Evolutionary conservation across 169 alveolate genomes (phyloP).

Genomic region (Plasmodium inui): DNA sequence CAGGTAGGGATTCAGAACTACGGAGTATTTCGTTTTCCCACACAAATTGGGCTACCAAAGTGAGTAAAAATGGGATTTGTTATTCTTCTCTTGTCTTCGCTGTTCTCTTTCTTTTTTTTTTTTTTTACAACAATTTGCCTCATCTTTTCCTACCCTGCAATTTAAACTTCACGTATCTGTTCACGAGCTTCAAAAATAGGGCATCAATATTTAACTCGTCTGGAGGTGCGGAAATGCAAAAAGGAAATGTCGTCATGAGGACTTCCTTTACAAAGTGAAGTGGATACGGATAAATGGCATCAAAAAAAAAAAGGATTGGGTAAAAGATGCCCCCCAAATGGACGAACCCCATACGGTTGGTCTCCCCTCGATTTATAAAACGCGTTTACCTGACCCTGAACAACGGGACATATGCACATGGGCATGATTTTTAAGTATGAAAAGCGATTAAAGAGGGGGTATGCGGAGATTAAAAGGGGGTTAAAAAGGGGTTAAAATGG

Average conservation of each 20-base stretch:
- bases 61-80: constrained; percentile 3
- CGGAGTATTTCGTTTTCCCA: not conserved
- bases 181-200: constrained; percentile 42
- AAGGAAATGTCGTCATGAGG: not conserved
- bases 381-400: constrained; percentile 24
- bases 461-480: not conserved
- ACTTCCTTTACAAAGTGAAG: not conserved
- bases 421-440: not conserved
- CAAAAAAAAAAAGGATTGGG: not conserved
- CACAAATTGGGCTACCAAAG: not conserved
- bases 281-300: not conserved
- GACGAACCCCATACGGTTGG: not conserved
- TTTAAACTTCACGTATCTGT: constrained; percentile 42
- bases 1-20: not conserved
- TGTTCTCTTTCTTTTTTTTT: not conserved
- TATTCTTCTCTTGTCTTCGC: not conserved
- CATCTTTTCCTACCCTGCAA: constrained; percentile 26
- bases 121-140: not conserved
- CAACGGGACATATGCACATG: not conserved
- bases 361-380: not conserved
- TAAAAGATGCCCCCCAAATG: not conserved
- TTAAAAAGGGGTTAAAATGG: not conserved
- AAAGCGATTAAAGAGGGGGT: not conserved
- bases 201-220: constrained; percentile 63
- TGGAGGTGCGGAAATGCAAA: constrained; percentile 5